These are phyloP conservation scores for Lipomyces kockii DNA, from an alignment of 805 yeast species.

Conservation along the genomic window DNA sequence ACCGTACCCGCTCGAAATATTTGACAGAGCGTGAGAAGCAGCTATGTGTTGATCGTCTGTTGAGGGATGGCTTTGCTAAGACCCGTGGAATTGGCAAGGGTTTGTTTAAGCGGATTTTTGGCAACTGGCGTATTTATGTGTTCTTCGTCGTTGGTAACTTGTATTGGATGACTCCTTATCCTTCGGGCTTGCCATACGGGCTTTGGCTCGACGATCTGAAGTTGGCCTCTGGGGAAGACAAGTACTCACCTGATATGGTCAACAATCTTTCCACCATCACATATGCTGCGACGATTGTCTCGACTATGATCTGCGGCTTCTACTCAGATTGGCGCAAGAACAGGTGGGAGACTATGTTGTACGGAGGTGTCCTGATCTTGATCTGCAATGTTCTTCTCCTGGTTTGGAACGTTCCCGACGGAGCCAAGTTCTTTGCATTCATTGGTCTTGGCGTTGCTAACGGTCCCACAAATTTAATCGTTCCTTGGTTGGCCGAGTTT, in stretches of 20 bases:
- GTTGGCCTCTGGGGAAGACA: background rate
- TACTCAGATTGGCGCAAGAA: conserved; percentile 51
- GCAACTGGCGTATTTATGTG: conserved; percentile 28
- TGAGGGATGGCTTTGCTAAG: conserved; percentile 28
- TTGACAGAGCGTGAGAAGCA: conserved; percentile 62
- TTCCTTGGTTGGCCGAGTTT: conserved; percentile 32
- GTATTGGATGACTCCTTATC: conserved; percentile 35
- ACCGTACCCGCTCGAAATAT: conserved; percentile 56
- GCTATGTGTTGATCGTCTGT: conserved; percentile 54
- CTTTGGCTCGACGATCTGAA: conserved; percentile 26
- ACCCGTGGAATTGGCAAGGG: conserved; percentile 23
- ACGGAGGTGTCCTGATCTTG: conserved; percentile 27
- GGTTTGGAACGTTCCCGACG: conserved; percentile 59
- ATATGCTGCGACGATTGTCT: conserved; percentile 62
- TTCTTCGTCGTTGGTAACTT: conserved; percentile 28
- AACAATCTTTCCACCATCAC: conserved; percentile 60
- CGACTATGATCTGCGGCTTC: conserved; percentile 36
- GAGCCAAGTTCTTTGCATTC: conserved; percentile 66
- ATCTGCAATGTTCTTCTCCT: conserved; percentile 54
- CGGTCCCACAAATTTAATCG: conserved; percentile 31
- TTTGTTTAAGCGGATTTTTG: conserved; percentile 25
- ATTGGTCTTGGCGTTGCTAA: conserved; percentile 30
- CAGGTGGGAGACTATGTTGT: conserved; percentile 22
- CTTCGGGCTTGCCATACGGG: conserved; percentile 21
- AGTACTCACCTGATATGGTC: conserved; percentile 13